Evolutionary conservation across 2,329 filamentous ascomycete genomes (phyloP).

Genomic region (Nemania sp.): DNA sequence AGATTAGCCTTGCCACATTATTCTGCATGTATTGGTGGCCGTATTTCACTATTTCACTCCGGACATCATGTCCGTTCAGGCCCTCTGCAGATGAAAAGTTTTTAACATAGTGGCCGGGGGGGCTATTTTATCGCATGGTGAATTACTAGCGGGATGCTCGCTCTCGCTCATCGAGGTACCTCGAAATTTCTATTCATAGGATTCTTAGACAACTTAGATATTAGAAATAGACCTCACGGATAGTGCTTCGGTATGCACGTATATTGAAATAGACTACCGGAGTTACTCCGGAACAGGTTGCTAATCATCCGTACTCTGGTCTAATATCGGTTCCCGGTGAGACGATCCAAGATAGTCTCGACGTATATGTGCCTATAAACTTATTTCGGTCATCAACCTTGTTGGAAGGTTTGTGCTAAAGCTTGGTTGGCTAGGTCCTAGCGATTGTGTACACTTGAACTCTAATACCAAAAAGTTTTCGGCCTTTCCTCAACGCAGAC

Average conservation of each 20-base stretch:
- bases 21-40: background rate
- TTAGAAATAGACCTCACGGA: conserved; percentile 29
- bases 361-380: background rate
- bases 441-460: background rate
- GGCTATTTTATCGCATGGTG: background rate
- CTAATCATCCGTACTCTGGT: background rate
- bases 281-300: too few species aligned
- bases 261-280: background rate
- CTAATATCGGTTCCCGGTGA: background rate
- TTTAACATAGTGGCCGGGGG: background rate
- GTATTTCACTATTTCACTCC: background rate
- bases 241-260: background rate
- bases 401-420: conserved; percentile 4
- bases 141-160: background rate
- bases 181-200: background rate
- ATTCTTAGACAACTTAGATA: conserved; percentile 9
- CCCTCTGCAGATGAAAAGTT: background rate
- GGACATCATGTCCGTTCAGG: background rate
- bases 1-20: background rate
- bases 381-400: background rate
- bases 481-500: background rate
- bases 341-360: background rate
- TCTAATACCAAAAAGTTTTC: background rate
- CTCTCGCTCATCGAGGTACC: background rate
- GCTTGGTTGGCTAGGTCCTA: too few species aligned